Evolutionary conservation across 192 early-diverging fungal genomes (phyloP), one percentile per base, ranked within the genome.

Genomic region (Spizellomyces punctatus): DNA sequence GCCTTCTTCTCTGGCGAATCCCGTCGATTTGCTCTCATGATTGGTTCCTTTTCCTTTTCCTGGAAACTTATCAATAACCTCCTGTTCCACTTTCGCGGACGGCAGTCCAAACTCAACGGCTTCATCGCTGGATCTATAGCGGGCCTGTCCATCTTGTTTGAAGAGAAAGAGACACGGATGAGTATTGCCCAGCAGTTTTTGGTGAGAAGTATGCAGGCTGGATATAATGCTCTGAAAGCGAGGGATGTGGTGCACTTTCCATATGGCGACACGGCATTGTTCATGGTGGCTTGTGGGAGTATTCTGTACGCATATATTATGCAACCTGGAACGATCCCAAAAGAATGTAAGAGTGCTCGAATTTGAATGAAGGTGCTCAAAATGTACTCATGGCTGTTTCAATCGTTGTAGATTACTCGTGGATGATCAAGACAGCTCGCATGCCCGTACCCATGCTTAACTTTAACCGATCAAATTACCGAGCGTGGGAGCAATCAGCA

Each of bases 51-150:
- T 72, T 82, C 91, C 10, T 85, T 91, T 49, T 42, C 89, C 9
- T 94, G 90, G 90, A 92, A 90, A 66, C 74, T 88, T 27, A 77
- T 92, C 66, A 89, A 88, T 69, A 92, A 92, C 73, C 70, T 79
- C 7, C 65, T 92, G 54, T 8, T 50, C 43, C 48, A 67, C 66
- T 22, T 41, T 43, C 47, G 61, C 6, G 66, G 61, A 19, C 60
- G 66, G 48, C 54, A 77, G n/a, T 77, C 70, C 43, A 75, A 76
- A 22, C 22, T 62, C 54, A 79, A 81, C 61, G 78, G 78, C 5
- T 49, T 59, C 7, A 63, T 79, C 56, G 65, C 73, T 7, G 73
- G 73, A 16, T 46, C 43, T 1, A 45, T 75, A 9, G 85, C 80
- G 1, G 85, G 84, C 6, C 48, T 81, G 27, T 46, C 77, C 0